Evolutionary conservation across 306 rosid genomes (phyloP).

Genomic region (Acacia melanoxylon): DNA sequence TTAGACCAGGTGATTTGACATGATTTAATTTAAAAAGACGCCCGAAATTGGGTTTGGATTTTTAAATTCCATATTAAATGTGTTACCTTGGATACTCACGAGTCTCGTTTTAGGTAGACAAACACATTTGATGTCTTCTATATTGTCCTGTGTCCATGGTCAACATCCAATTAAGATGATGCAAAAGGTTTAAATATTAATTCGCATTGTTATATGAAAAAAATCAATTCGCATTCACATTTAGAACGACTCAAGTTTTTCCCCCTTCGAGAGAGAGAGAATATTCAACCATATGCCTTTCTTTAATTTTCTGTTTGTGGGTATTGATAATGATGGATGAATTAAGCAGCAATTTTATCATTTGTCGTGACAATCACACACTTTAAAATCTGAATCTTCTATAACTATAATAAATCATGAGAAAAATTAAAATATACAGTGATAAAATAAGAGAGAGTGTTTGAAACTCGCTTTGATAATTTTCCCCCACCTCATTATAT

Average conservation of each 20-base stretch:
- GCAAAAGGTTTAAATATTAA: not conserved
- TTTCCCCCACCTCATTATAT: not conserved
- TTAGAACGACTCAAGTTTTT: not conserved
- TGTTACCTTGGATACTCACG: not conserved
- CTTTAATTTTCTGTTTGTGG: not conserved
- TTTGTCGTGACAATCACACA: not conserved
- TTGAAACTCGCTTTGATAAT: not conserved
- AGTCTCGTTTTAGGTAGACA: constrained; percentile 10
- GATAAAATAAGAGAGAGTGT: not conserved
- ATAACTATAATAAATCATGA: not conserved
- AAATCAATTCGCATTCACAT: not conserved
- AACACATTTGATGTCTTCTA: not conserved
- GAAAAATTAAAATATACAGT: no score
- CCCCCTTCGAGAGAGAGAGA: not conserved
- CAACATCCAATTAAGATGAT: not conserved
- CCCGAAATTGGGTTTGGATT: not conserved
- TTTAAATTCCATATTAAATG: not conserved
- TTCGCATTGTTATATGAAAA: no score
- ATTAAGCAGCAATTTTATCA: not conserved
- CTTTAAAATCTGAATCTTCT: not conserved
- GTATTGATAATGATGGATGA: not conserved
- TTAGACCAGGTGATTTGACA: not conserved
- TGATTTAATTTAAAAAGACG: not conserved
- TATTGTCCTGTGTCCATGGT: not conserved
- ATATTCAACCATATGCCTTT: not conserved